Evolutionary conservation across 148 eudicot genomes (phyloP).

Genomic region (Heliosperma pusillum): DNA sequence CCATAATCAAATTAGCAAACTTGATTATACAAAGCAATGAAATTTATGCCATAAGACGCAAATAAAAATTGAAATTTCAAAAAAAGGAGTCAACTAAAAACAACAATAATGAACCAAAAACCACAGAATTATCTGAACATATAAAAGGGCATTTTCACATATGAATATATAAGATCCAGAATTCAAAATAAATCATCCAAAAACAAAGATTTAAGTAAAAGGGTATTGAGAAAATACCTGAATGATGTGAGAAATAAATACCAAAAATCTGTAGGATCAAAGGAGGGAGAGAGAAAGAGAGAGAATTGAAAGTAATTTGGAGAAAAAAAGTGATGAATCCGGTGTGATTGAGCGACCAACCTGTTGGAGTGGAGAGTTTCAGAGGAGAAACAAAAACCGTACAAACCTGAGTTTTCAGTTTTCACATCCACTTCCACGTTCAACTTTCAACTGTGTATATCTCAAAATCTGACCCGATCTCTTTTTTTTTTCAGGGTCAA

Average conservation of each 20-base stretch:
- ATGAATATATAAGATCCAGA: background rate
- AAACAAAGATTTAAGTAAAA: background rate
- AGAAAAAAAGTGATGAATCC: background rate
- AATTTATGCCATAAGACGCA: background rate
- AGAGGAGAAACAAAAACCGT: background rate
- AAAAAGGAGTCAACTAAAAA: background rate
- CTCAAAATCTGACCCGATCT: too few relatives aligned
- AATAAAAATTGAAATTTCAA: background rate
- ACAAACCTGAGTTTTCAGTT: background rate
- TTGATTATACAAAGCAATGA: background rate
- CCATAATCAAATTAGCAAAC: background rate
- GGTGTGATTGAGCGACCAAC: background rate
- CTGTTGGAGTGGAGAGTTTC: background rate
- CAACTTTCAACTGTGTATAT: background rate
- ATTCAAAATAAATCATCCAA: background rate
- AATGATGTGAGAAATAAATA: background rate
- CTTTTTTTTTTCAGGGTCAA: too few relatives aligned
- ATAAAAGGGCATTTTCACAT: background rate
- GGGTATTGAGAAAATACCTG: constrained; percentile 17
- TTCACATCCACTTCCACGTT: background rate
- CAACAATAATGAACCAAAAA: too few relatives aligned
- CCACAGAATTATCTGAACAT: background rate
- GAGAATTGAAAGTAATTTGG: background rate
- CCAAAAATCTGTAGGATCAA: background rate
- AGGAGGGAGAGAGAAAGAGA: background rate